Evolutionary conservation across 345 rosid species (phyloP).

Genomic region (Ceriops decandra): DNA sequence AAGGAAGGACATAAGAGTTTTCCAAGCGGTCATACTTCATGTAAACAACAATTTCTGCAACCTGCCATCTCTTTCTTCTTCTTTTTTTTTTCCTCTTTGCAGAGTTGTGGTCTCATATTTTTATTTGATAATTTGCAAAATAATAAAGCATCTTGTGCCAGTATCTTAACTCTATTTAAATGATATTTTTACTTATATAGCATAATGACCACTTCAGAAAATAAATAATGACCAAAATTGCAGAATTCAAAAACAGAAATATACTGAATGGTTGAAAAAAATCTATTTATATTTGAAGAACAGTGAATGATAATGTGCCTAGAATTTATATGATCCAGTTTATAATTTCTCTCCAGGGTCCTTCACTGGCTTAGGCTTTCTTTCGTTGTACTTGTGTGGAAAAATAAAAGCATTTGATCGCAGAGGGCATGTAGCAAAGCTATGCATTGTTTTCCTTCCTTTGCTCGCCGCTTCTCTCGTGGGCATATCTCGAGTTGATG

Average conservation of each 20-base stretch:
- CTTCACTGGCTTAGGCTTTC: slow-evolving; percentile 73
- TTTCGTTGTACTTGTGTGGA: slow-evolving; percentile 69
- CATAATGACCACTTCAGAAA: too few relatives aligned
- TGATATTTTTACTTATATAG: too few relatives aligned
- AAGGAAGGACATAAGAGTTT: slow-evolving; percentile 90
- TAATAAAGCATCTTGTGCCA: too few relatives aligned
- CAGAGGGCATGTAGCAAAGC: slow-evolving; percentile 75
- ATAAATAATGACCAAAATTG: too few relatives aligned
- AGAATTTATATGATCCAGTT: not conserved
- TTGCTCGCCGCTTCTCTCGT: slow-evolving; percentile 67
- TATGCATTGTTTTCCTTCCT: slow-evolving; percentile 63
- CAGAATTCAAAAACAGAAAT: too few relatives aligned
- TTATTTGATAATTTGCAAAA: too few relatives aligned
- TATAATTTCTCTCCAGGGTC: slow-evolving; percentile 47
- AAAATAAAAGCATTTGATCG: slow-evolving; percentile 63
- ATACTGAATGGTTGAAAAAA: too few relatives aligned
- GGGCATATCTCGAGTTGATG: slow-evolving; percentile 78
- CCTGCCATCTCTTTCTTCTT: not conserved
- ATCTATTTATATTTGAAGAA: too few relatives aligned
- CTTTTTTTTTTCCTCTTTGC: not conserved
- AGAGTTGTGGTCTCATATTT: not conserved
- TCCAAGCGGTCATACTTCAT: slow-evolving; percentile 86
- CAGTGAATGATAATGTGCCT: too few relatives aligned
- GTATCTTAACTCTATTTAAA: too few relatives aligned
- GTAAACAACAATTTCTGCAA: slow-evolving; percentile 29